These are phyloP conservation scores for Mycena leptocephala DNA, from an alignment of 768 basidiomycete species.

Conservation along the genomic window DNA sequence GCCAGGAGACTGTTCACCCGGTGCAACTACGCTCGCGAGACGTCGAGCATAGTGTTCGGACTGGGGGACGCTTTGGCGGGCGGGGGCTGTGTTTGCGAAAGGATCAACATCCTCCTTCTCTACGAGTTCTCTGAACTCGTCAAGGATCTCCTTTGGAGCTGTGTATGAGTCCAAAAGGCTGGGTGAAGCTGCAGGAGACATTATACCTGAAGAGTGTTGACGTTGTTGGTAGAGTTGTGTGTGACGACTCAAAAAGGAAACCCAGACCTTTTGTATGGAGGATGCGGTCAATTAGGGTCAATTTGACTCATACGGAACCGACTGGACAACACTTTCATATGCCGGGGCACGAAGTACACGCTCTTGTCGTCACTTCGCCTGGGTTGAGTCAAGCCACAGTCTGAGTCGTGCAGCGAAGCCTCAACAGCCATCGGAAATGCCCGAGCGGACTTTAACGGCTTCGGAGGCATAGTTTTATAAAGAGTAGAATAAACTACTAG, in stretches of 20 bases:
- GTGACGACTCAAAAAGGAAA: neutral
- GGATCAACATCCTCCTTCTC: slow-evolving; percentile 95
- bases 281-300: slow-evolving; percentile 10
- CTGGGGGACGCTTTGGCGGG: slow-evolving; percentile 87
- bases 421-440: no score
- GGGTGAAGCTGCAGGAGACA: slow-evolving; percentile 72
- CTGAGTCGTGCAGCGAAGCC: no score
- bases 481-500: neutral
- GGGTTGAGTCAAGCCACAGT: no score
- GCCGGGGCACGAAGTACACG: no score
- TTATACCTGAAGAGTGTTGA: slow-evolving; percentile 56
- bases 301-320: slow-evolving; percentile 28
- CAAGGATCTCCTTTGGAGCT: slow-evolving; percentile 92
- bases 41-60: slow-evolving; percentile 92
- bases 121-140: slow-evolving; percentile 93
- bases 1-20: slow-evolving; percentile 45
- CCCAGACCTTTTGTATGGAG: neutral
- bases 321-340: no score
- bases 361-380: no score
- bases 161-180: slow-evolving; percentile 93
- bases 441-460: no score
- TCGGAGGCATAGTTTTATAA: no score
- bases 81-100: slow-evolving; percentile 54
- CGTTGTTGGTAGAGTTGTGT: neutral
- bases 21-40: slow-evolving; percentile 75